Evolutionary conservation across 2,329 filamentous ascomycete genomes (phyloP), one percentile per base, ranked within the genome.

Genomic region (Penicillium digitatum): DNA sequence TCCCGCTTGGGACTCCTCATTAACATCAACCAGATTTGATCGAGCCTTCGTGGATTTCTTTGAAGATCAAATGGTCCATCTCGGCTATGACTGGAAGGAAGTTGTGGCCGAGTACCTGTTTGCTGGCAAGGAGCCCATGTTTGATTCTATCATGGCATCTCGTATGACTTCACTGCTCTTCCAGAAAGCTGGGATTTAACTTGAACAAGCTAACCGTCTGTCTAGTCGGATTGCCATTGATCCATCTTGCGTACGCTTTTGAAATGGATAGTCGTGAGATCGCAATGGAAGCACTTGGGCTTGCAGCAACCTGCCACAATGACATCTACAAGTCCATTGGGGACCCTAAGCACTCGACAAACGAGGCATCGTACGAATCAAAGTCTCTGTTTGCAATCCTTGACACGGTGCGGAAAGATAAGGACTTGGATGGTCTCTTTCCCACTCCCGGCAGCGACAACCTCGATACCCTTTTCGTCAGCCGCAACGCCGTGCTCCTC

Each of bases 21-120:
- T 54, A 49, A 54, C 20, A 58, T 34, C 56, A 31, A 40, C 31
- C 65, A 84, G 79, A 59, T 96, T 95, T 68, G 90, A 99, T 73
- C 83, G 93, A 56, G 93, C 91, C 0, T 99, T 87, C 68, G 79
- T 99, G 53, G 92, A 99, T 71, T 97, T 94, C 70, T 97, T 95
- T 69, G 94, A 99, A 71, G 94, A 99, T 70, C 85, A 90, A 66
- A 78, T 97, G 29, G 91, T 89, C 3, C 77, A 78, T 18, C 83
- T 86, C 65, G 80, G 84, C 34, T 97, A 96, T 70, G 83, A 96
- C 68, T 96, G 94, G 90, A 89, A 87, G 68, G 78, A 80, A 50
- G 83, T 95, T 3, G 78, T 95, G 9, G 77, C 84, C 3, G 83
- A 92, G 58, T 97, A 88, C 69, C 74, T 99, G 43, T 89, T 93